Base-by-base conservation (phyloP, 306 rosid genomes). In the Coriaria nepalensis region DNA sequence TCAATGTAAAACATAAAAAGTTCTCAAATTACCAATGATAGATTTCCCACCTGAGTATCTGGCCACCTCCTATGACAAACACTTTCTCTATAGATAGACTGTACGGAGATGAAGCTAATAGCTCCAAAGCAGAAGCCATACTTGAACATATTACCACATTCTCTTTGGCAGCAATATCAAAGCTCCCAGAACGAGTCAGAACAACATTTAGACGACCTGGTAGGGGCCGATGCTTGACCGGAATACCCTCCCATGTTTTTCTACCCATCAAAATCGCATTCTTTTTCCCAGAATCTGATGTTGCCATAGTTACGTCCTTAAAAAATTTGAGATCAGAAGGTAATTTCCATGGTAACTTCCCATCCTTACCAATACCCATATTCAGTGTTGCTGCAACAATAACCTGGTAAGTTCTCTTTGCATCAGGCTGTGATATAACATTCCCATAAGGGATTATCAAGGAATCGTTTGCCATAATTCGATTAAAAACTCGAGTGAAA, bases 251-350 rank as follows among this genome's bases (percentile, higher is more conserved):
- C 95, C 95, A 92, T 54, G 98, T 64, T 65, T 79, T 85, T 53
- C 98, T 75, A 54, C 95, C 98, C 98, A 92, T 92, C 46, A 92
- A 50, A 72, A 92, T 52, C 0, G 95, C 98, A 69, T 92, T 92
- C 73, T 76, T 85, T 65, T 77, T 92, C 34, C 73, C 93, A 0
- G 87, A 59, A 73, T 92, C 94, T 32, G 93, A 71, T 37, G 95
- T 75, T 29, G 45, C 65, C 6, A 52, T 44, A 40, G 94, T 92
- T 66, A 85, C 40, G 33, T 79, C 78, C 52, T 73, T 71, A 54
- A 92, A 92, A 73, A 75, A 77, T 6, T 65, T 92, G 65, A 73
- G 76, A 71, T 82, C 98, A 65, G 83, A 67, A 53, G 94, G 87
- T 60, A 92, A 58, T 35, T 37, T 73, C 96, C 96, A 92, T 3